Percentiles rank a stretch among this genome's conserved stretches.
Evolutionary conservation across 345 rosid species (phyloP).

Genomic region (Heritiera littoralis): DNA sequence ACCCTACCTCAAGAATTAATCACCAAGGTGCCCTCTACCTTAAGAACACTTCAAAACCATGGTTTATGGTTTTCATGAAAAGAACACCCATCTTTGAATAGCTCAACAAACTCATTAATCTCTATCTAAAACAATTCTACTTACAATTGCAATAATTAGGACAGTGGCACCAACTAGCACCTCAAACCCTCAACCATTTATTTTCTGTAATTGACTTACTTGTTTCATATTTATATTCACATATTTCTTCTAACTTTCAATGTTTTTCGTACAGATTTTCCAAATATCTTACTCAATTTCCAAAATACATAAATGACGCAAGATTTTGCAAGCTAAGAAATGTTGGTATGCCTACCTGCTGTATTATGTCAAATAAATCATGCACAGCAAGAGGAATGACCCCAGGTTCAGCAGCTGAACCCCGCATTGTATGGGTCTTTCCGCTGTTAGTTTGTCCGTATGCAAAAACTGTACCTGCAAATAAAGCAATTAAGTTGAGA

Average conservation of each 20-base stretch:
- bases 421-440: conserved; percentile 97
- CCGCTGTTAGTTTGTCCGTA: conserved; percentile 97
- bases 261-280: neutral
- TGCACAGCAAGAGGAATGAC: conserved; percentile 84
- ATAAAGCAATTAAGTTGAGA: conserved; percentile 1
- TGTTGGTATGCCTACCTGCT: conserved; percentile 45
- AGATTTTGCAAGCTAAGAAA: neutral
- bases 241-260: neutral
- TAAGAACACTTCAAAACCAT: neutral
- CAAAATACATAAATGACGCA: neutral
- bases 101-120: neutral
- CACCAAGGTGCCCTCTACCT: neutral
- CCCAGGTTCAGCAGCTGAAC: conserved; percentile 71
- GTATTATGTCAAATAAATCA: conserved; percentile 66
- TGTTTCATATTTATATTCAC: neutral
- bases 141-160: neutral
- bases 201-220: neutral
- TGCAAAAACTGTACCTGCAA: conserved; percentile 89
- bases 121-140: neutral
- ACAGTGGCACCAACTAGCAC: neutral
- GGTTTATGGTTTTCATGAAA: neutral
- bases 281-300: neutral
- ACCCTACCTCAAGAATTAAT: neutral
- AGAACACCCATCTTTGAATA: neutral
- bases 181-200: neutral